Base-by-base conservation (phyloP, 192 early-diverging fungal genomes). In the Rhizophagus sp. region DNA sequence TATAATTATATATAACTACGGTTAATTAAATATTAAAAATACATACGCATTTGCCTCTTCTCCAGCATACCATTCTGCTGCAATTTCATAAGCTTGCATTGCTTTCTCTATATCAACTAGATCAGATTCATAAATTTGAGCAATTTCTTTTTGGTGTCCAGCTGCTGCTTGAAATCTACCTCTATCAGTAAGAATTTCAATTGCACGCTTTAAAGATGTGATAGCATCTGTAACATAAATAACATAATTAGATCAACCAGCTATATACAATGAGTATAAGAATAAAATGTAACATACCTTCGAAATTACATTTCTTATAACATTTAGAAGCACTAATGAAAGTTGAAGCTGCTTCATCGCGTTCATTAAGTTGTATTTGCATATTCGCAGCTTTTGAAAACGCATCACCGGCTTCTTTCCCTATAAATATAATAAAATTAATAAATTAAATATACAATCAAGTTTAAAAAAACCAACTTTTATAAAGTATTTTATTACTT, bases 401-500 rank as follows among this genome's bases (percentile, higher is more conserved):
- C 0, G 96, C 94, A 78, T 97, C 96, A 80, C 98, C 98, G 30
- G 97, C 95, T 81, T 98, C 96, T 79, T 91, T 94, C 93, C 92
- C 94, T 96, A 77, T 25, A 63, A 22, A 64, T 24, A 22, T 15
- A 71, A 62, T 70, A 63, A 49, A 30, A 1, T 30, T 30, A 30
- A 30, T 72, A 82, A 12, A 68, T 68, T 62, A 65, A 11, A 69
- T 76, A 62, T 36, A 36, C 36, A 36, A 36, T 36, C 36, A 36
- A 36, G 30, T 36, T 3, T 36, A 36, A 62, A 49, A 33, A 74
- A 61, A 34, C 25, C 8, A 65, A 10, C 34, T 44, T 52, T 24
- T 24, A 77, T 15, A 73, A 12, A 39, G 30, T 30, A 30, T 12
- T 36, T 52, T 73, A 39, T 36, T 52, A 33, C 19, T 57, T 57